Conservation (phyloP, 129 eudicot species). For the Erigeron canadensis region DNA sequence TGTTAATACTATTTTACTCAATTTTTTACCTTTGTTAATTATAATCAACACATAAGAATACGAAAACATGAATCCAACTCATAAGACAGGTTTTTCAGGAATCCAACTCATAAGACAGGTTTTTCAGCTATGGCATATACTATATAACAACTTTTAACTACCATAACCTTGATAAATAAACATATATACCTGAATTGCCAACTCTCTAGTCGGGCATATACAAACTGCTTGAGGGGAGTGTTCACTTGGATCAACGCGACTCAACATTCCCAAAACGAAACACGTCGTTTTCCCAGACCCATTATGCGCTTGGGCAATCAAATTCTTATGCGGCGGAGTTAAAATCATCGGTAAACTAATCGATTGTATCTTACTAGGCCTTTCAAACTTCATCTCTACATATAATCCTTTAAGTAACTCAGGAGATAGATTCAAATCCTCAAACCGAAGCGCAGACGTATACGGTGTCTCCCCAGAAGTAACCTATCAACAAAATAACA, state of each 20-base stretch:
- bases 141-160: too few species aligned
- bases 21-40: too few species aligned
- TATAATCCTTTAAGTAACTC: conserved; percentile 11
- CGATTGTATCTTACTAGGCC: conserved; percentile 16
- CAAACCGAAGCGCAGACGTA: conserved; percentile 11
- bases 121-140: too few species aligned
- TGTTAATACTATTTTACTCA: too few species aligned
- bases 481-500: background rate
- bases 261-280: conserved; percentile 14
- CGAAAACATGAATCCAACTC: too few species aligned
- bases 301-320: conserved; percentile 11
- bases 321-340: conserved; percentile 13
- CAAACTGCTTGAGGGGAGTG: conserved; percentile 8
- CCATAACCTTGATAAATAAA: background rate
- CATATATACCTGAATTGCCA: conserved; percentile 13
- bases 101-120: too few species aligned
- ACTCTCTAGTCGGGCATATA: conserved; percentile 8
- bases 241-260: conserved; percentile 5
- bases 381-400: conserved; percentile 12
- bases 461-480: conserved; percentile 15
- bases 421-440: conserved; percentile 3
- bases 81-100: too few species aligned
- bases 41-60: too few species aligned
- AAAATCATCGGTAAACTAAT: conserved; percentile 14
- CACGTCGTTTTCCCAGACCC: conserved; percentile 13